phyloP scores from a whole-genome alignment of 768 basidiomycete species.

The Tulasnella sp. region DNA sequence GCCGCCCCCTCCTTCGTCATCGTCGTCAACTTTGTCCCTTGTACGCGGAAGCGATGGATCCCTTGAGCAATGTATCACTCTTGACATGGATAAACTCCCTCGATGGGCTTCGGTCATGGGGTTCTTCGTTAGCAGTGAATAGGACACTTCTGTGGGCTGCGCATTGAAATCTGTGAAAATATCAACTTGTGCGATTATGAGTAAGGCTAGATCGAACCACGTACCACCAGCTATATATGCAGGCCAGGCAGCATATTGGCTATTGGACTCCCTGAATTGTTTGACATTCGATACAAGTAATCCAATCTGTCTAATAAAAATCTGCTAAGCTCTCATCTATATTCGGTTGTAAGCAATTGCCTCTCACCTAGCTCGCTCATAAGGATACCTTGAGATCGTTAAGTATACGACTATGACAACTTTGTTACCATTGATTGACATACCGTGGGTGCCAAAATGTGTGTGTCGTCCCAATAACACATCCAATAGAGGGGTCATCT shows the following conservation, averaged over 20 bases:
- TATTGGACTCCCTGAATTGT: constrained; percentile 38
- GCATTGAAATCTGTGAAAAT: constrained; percentile 71
- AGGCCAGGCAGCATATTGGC: constrained; percentile 45
- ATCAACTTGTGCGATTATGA: constrained; percentile 7
- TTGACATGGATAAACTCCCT: constrained; percentile 42
- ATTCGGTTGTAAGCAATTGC: background rate
- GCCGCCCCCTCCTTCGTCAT: constrained; percentile 21
- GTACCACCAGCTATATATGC: constrained; percentile 74
- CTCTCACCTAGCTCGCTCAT: constrained; percentile 63
- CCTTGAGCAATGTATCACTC: constrained; percentile 30
- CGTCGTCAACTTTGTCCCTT: constrained; percentile 37
- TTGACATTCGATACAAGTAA: constrained; percentile 56
- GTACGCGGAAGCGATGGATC: constrained; percentile 20
- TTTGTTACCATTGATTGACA: constrained; percentile 20
- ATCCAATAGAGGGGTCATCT: constrained; percentile 31
- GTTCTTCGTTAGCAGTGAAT: constrained; percentile 59
- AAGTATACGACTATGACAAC: background rate
- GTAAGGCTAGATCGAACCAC: constrained; percentile 14
- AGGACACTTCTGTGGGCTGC: constrained; percentile 65
- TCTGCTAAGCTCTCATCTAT: background rate
- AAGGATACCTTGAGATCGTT: constrained; percentile 42
- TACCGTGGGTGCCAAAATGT: constrained; percentile 91
- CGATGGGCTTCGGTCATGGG: constrained; percentile 43
- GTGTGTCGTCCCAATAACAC: constrained; percentile 79
- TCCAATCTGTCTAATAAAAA: constrained; percentile 48